Conservation (phyloP, 2,329 filamentous ascomycete genomes). For the Xylariaceae sp. region DNA sequence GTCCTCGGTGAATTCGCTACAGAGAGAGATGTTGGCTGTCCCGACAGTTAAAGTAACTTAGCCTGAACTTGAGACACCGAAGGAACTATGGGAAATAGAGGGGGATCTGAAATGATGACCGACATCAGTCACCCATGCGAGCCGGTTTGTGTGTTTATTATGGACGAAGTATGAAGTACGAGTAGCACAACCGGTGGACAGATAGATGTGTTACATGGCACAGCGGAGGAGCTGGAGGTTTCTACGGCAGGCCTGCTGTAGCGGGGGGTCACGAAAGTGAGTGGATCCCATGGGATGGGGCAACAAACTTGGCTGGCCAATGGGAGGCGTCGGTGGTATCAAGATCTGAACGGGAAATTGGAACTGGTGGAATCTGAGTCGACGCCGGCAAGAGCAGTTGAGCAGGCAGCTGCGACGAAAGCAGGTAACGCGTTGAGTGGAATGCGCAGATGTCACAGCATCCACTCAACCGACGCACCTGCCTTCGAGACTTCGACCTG, state of each 20-base stretch:
- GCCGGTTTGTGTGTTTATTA: background rate
- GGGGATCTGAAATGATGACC: background rate
- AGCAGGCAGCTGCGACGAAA: background rate
- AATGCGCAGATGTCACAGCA: background rate
- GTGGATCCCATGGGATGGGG: background rate
- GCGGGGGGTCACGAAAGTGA: background rate
- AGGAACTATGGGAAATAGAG: background rate
- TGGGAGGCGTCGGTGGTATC: background rate
- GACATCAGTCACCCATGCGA: background rate
- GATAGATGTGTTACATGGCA: too few relatives aligned
- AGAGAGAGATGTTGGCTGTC: background rate
- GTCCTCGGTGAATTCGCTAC: background rate
- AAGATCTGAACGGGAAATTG: background rate
- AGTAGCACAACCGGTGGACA: too few relatives aligned
- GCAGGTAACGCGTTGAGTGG: background rate
- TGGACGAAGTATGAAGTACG: background rate
- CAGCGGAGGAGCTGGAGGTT: background rate
- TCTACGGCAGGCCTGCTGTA: background rate
- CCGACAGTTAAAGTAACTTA: background rate
- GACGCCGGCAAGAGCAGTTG: background rate
- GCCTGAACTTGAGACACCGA: background rate
- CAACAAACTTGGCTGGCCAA: background rate
- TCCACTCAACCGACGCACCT: background rate
- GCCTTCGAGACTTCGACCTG: too few relatives aligned
- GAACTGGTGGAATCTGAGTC: background rate